Evolutionary conservation across 1,139 yeast genomes (phyloP).

Genomic region (Candida buenavistaensis): DNA sequence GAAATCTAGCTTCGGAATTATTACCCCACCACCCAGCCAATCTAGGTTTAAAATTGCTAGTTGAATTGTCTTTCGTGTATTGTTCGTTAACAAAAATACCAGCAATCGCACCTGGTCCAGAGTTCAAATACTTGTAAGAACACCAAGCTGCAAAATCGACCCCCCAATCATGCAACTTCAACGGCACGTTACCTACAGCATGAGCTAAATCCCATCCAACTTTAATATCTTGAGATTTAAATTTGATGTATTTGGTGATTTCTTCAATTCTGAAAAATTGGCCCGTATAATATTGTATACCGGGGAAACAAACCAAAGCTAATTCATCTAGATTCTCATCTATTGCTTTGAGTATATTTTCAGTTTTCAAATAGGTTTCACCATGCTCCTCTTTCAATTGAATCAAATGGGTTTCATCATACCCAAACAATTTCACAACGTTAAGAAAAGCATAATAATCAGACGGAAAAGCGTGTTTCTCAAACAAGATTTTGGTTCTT

Average conservation of each 20-base stretch:
- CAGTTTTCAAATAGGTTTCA: conserved; percentile 58
- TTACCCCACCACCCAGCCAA: conserved; percentile 99
- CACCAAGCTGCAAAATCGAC: conserved; percentile 97
- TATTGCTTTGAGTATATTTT: conserved; percentile 58
- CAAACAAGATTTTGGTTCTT: conserved; percentile 74
- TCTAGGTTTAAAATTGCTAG: conserved; percentile 52
- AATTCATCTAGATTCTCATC: conserved; percentile 60
- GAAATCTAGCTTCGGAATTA: conserved; percentile 63
- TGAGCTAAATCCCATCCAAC: conserved; percentile 98
- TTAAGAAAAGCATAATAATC: conserved; percentile 86
- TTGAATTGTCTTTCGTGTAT: conserved; percentile 36
- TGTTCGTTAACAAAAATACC: conserved; percentile 73
- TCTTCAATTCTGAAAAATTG: conserved; percentile 72
- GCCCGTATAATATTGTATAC: conserved; percentile 91
- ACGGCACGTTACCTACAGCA: conserved; percentile 84
- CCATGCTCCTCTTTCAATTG: conserved; percentile 61
- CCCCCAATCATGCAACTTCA: conserved; percentile 79
- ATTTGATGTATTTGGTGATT: conserved; percentile 60
- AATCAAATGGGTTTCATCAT: conserved; percentile 58
- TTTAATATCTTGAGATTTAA: conserved; percentile 38
- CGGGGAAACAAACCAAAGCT: conserved; percentile 79
- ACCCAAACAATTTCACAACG: conserved; percentile 65
- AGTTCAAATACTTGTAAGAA: conserved; percentile 83
- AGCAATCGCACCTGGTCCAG: conserved; percentile 93
- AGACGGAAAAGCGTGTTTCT: conserved; percentile 87